Evolutionary conservation across 192 early-diverging fungal genomes (phyloP), one percentile per base, ranked within the genome.

Genomic region (Mortierella claussenii): DNA sequence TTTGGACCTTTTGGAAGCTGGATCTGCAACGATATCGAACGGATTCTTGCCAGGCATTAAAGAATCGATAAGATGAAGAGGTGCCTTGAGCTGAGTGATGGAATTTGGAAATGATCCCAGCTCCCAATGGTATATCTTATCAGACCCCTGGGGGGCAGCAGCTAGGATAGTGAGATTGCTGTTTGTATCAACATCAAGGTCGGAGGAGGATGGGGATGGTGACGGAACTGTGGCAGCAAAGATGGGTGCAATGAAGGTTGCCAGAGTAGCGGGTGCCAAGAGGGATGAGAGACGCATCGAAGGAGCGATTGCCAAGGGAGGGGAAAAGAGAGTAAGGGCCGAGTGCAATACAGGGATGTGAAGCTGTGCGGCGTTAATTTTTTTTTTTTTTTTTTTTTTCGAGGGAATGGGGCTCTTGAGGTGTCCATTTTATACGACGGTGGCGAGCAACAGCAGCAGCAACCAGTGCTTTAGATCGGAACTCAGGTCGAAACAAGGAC

Each of bases 1-100:
- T 2, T 47, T 33, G 40, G 13, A 23, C 1, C 23, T 24, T 24
- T 50, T 32, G 20, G 44, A 1, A 59, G 33, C 9, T 7, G 69
- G 55, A 24, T 73, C 69, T 10, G 27, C 46, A 33, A 51, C 48
- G 27, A 73, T 73, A 28, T 73, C 69, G 30, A 73, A 73, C 2
- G 43, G 47, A 44, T 45, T 55, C 18, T 52, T 45, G 20, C 60
- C 60, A 31, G 69, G 44, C 7, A 12, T 12, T n/a, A 69, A 30
- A 2, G 31, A 11, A 0, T 44, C 10, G 0, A 7, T 6, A n/a
- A 69, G 33, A 33, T 53, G 57, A 34, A 69, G 33, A n/a, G 67
- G 58, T 24, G 27, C 23, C 3, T 30, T 34, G 40, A 69, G 56
- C 24, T 48, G n/a, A 26, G 21, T 30, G 32, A 69, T 33, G 43